Evolutionary conservation across 148 eudicot species (phyloP).

Genomic region (Cornus suecica): DNA sequence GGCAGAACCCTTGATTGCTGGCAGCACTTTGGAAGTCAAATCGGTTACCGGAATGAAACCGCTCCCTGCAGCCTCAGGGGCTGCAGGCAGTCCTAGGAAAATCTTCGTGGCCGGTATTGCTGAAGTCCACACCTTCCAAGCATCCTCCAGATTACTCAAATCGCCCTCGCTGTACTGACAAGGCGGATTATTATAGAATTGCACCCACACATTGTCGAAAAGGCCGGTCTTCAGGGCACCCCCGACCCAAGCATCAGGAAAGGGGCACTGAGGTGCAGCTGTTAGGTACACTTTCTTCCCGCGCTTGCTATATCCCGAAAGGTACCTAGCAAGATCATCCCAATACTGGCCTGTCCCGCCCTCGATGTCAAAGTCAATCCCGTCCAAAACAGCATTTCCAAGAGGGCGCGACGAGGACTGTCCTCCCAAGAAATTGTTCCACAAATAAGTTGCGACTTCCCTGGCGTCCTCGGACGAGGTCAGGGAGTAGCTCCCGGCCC

Average conservation of each 20-base stretch:
- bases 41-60: constrained; percentile 22
- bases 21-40: constrained; percentile 18
- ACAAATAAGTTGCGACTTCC: constrained; percentile 23
- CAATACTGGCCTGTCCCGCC: constrained; percentile 16
- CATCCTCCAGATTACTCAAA: constrained; percentile 10
- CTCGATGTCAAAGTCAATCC: constrained; percentile 38
- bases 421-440: constrained; percentile 38
- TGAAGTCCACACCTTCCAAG: constrained; percentile 28
- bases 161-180: constrained; percentile 22
- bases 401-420: constrained; percentile 24
- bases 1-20: constrained; percentile 14
- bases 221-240: constrained; percentile 19
- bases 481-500: constrained; percentile 17
- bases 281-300: constrained; percentile 25
- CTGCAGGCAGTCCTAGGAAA: constrained; percentile 27
- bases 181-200: constrained; percentile 9
- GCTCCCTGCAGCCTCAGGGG: constrained; percentile 19
- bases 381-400: constrained; percentile 34
- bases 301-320: constrained; percentile 10
- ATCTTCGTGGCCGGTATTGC: constrained; percentile 9
- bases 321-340: constrained; percentile 26
- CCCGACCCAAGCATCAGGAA: constrained; percentile 25
- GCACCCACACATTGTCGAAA: neutral
- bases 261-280: constrained; percentile 33
- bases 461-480: constrained; percentile 25